Evolutionary conservation across 129 eudicot species (phyloP), one percentile per base, ranked within the genome.

Genomic region (Rutidosis leptorrhynchoides): DNA sequence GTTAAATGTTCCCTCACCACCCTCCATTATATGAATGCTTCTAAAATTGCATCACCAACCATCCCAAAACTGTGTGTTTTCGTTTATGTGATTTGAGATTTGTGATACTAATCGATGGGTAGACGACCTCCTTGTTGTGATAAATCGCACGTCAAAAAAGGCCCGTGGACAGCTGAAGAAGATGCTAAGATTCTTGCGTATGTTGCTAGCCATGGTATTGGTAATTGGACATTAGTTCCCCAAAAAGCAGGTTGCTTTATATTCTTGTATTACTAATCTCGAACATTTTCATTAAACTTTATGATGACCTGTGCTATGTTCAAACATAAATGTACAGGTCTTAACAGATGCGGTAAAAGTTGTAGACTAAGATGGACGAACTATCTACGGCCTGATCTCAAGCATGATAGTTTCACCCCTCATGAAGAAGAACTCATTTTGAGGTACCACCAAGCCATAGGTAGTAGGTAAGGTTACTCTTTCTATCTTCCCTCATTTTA

Each of bases 141-240:
- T 62, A 94, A 94, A 78, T 74, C 93, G 8, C 89, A 94, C 73
- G 97, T 94, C 62, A 89, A 94, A 71, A 82, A 87, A 82, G 99
- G 99, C 19, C 85, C 95, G 9, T 94, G 99, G 99, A 89, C 99
- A 1, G 66, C 92, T 0, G 99, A 94, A 72, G 99, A 94, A 89
- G 99, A 94, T 62, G 99, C 95, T 0, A 94, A 94, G 82, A 83
- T 94, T 58, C 99, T 94, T 67, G 99, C 99, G 11, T 89, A 94
- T 75, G 99, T 94, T 17, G 91, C 97, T 21, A 89, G 59, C 51
- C 84, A 94, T 75, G 95, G 99, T 11, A 84, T 83, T 54, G 97
- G 95, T 16, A 89, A 94, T 56, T 89, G 99, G 99, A 94, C 99
- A 5, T 71, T 89, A 77, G 97, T 94, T 17, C 99, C 99, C 5